A percentile compares a stretch with the other conserved stretches of the same genome.
phyloP scores from a whole-genome alignment of 139 green algal genomes.

The Chlorella sp. region DNA sequence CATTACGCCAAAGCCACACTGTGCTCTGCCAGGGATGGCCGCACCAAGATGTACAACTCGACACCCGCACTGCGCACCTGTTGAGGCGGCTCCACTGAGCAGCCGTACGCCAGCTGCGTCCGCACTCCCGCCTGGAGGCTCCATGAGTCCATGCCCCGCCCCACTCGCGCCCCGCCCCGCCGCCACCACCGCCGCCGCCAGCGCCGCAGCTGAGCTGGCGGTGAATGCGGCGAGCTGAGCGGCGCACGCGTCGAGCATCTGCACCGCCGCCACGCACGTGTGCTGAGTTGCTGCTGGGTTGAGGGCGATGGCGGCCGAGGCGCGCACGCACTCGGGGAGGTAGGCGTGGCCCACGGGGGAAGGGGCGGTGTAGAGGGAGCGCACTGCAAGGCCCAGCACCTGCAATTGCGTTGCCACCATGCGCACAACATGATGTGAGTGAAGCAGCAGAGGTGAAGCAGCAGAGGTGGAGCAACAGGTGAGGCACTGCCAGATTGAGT shows the following conservation, averaged over 20 bases:
- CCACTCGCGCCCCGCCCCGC: too few species aligned
- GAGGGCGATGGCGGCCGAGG: not conserved
- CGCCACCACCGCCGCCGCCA: not conserved
- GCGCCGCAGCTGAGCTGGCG: not conserved
- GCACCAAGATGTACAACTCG: not conserved
- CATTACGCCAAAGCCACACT: not conserved
- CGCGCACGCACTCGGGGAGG: constrained; percentile 7
- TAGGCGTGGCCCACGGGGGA: constrained; percentile 4
- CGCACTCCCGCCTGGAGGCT: not conserved
- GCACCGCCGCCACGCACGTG: constrained; percentile 7
- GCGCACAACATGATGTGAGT: not conserved
- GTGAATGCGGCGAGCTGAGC: not conserved
- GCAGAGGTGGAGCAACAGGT: too few species aligned
- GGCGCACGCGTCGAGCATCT: not conserved
- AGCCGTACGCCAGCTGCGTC: too few species aligned
- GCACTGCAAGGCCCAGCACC: constrained; percentile 29
- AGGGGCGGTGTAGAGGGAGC: constrained; percentile 42
- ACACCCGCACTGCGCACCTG: not conserved
- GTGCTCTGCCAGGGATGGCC: too few species aligned
- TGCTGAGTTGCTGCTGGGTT: not conserved
- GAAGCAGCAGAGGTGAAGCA: too few species aligned
- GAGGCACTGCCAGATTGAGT: too few species aligned
- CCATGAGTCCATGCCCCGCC: not conserved
- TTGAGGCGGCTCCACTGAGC: not conserved
- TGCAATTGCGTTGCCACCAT: not conserved